phyloP scores from a whole-genome alignment of 352 stramenopile species.

The Phytophthora multivora region DNA sequence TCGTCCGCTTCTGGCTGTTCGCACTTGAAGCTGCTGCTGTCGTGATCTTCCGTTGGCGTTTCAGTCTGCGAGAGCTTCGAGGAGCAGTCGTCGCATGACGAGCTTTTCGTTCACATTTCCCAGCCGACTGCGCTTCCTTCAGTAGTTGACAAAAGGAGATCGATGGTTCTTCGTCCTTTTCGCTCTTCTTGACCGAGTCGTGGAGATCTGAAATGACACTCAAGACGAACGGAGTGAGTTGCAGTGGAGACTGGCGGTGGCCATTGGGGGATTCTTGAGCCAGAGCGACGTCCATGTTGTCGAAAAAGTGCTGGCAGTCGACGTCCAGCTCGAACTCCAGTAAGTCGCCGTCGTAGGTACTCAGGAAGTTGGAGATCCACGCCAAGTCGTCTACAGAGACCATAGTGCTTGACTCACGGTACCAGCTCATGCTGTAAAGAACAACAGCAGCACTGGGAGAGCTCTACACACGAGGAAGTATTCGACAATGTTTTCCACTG shows the following conservation, averaged over 20 bases:
- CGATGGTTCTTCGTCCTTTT: not conserved
- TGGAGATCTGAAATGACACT: conserved; percentile 15
- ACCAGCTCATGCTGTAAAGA: conserved; percentile 9
- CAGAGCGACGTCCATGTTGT: conserved; percentile 27
- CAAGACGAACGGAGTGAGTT: conserved; percentile 20
- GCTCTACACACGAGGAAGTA: no score
- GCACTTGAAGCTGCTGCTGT: conserved; percentile 1
- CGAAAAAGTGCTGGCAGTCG: conserved; percentile 36
- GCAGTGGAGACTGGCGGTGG: not conserved
- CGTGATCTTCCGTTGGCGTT: not conserved
- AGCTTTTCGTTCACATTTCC: not conserved
- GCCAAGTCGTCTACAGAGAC: conserved; percentile 16
- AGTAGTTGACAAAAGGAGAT: conserved; percentile 17
- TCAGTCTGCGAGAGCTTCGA: conserved; percentile 2
- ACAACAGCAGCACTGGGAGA: no score
- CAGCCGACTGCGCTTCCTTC: conserved; percentile 15
- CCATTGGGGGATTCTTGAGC: not conserved
- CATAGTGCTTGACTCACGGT: not conserved
- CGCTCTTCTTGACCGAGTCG: not conserved
- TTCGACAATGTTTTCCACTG: no score
- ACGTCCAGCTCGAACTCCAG: conserved; percentile 42
- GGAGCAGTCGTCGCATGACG: conserved; percentile 18
- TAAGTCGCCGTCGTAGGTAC: conserved; percentile 30
- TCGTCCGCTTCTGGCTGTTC: conserved; percentile 14
- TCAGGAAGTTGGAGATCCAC: conserved; percentile 36